Base-by-base conservation (phyloP, 371 early-diverging fungal species). In the Rhizopus sp. region DNA sequence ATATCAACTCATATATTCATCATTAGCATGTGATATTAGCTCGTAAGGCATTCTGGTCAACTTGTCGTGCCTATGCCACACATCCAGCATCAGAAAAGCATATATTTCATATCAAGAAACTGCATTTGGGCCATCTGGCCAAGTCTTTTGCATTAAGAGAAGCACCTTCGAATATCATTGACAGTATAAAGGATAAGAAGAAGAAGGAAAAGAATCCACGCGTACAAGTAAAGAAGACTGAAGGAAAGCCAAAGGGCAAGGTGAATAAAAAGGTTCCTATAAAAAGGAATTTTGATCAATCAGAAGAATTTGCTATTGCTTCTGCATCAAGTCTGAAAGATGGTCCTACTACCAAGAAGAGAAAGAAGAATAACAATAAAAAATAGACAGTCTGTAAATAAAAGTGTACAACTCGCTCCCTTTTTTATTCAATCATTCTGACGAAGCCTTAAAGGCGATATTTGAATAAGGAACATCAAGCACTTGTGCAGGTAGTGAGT, bases 111-210 rank as follows among this genome's bases (percentile, higher is more conserved):
- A 80, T 97, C 59, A 88, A 89, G 59, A 88, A 89, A 50, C 76
- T 98, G 62, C 99, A 98, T 70, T 81, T 96, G 41, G 99, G 99
- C 13, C 99, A 98, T 64, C 72, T 93, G 54, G 97, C 98, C 45
- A 97, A 96, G 71, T 82, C 92, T n/a, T 98, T 98, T 85, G 95
- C 85, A 7, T 73, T 98, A 55, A 82, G 93, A 44, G 95, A 94
- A 62, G 87, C 91, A 8, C 97, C 97, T 38, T 83, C 85, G 38
- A 78, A 83, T 59, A 74, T 86, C 41, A 65, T 78, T 23, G 70
- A 74, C 46, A 67, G 74, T 0, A 75, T 60, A 29, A 80, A 74
- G 48, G 62, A 62, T 7, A 68, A 75, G 38, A 77, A 74, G 64
- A 81, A 72, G 45, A 77, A 77, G 64, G 70, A 81, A 69, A 77